phyloP scores from a whole-genome alignment of 2,329 filamentous ascomycete species.

The Pestalotiopsis sp. region DNA sequence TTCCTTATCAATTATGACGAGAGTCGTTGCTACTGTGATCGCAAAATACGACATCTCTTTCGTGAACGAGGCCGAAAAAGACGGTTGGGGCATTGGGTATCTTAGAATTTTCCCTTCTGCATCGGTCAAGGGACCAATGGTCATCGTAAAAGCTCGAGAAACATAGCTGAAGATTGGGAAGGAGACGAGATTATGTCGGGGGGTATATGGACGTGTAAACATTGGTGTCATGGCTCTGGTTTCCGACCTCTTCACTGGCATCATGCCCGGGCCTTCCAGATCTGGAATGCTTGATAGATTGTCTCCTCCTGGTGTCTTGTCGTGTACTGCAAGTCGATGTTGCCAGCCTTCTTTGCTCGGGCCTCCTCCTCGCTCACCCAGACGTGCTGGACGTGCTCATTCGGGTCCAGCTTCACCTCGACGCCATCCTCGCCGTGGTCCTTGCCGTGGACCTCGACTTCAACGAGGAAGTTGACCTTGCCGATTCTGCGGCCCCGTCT shows the following conservation, averaged over 20 bases:
- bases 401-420: slow-evolving; percentile 31
- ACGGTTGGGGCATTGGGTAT: slow-evolving; percentile 5
- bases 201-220: neutral
- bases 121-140: neutral
- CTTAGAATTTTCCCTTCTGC: slow-evolving; percentile 7
- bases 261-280: slow-evolving; percentile 14
- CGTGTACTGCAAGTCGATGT: slow-evolving; percentile 27
- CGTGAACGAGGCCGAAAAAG: neutral
- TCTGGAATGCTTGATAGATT: slow-evolving; percentile 26
- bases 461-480: slow-evolving; percentile 31
- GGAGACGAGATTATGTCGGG: neutral
- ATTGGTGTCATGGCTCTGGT: neutral
- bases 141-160: neutral
- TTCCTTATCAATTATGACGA: slow-evolving; percentile 3
- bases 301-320: slow-evolving; percentile 21
- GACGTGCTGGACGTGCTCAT: slow-evolving; percentile 34
- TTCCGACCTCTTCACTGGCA: neutral
- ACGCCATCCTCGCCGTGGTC: neutral
- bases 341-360: slow-evolving; percentile 21
- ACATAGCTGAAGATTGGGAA: neutral
- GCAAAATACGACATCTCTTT: slow-evolving; percentile 1
- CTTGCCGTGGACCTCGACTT: slow-evolving; percentile 23
- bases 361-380: slow-evolving; percentile 36
- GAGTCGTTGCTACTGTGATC: neutral
- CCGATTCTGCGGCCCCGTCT: slow-evolving; percentile 22